Evolutionary conservation across 495 filamentous ascomycete species (phyloP), one percentile per base, ranked within the genome.

Genomic region (Hypoxylon lenormandii): DNA sequence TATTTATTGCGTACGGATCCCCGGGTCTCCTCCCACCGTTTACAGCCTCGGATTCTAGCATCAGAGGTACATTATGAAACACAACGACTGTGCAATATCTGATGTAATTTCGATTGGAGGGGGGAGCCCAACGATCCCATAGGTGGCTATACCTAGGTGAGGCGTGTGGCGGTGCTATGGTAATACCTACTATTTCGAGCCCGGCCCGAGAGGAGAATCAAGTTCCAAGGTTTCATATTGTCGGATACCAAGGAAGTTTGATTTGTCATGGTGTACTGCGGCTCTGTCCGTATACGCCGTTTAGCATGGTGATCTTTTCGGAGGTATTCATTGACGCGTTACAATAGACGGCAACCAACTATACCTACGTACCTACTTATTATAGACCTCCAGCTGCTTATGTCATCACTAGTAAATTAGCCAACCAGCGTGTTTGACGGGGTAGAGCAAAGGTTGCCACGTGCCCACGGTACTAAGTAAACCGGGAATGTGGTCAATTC

Each of bases 251-350:
- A 13, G 58, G 56, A 57, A 68, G 36, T 40, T 19, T 26, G 26
- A 13, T 49, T 52, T 49, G 50, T 62, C 64, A 62, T 46, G 51
- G 47, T 50, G 56, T 38, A 58, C 46, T 45, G 26, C n/a, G 50
- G 18, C 30, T 66, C 49, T 47, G 42, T 40, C 21, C 1, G 42
- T 48, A 19, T 30, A 19, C 28, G 21, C 16, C 11, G 12, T 30
- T 51, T 26, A 56, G 30, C 38, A 45, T 28, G 4, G 11, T 46
- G 37, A 56, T 59, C n/a, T 19, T 19, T 37, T 28, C 30, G 3
- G 21, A 18, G 13, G 28, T 22, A 56, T 46, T 16, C n/a, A 38
- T 43, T 45, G 16, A 12, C 28, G 48, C 51, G n/a, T 42, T 19
- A 18, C 45, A 36, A 47, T 18, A 8, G 43, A 4, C 43, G 26